These are phyloP conservation scores for Marasmius fiardii DNA, from an alignment of 1,284 basidiomycete species.

Conservation along the genomic window DNA sequence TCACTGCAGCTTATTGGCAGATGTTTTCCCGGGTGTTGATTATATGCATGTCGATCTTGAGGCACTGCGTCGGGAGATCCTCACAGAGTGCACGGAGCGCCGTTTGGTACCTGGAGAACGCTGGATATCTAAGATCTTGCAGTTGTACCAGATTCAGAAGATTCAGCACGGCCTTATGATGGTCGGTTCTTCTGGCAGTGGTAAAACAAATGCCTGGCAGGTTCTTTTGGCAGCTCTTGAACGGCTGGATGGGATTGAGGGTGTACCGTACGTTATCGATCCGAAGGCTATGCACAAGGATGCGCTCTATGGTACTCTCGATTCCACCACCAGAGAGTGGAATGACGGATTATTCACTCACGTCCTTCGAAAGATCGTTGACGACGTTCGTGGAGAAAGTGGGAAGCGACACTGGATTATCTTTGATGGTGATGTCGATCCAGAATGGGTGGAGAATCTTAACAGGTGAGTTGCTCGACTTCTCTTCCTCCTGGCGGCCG, in stretches of 20 bases:
- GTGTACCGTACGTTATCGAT: constrained; percentile 95
- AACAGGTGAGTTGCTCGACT: constrained; percentile 74
- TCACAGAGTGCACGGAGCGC: constrained; percentile 84
- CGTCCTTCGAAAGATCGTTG: constrained; percentile 95
- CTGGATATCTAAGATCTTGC: constrained; percentile 96
- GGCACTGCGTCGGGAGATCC: constrained; percentile 80
- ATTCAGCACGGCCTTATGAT: constrained; percentile 99
- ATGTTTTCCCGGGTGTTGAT: constrained; percentile 96
- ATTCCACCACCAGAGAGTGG: constrained; percentile 98
- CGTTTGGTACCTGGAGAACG: constrained; percentile 83
- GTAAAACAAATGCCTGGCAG: constrained; percentile 98
- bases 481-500: background rate
- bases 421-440: constrained; percentile 99
- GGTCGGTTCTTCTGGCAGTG: constrained; percentile 96
- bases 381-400: constrained; percentile 98
- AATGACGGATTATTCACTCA: constrained; percentile 99
- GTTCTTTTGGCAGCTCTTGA: constrained; percentile 91
- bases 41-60: constrained; percentile 90
- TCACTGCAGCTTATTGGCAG: constrained; percentile 75
- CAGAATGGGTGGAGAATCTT: constrained; percentile 99
- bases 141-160: constrained; percentile 99
- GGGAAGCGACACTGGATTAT: constrained; percentile 99
- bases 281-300: constrained; percentile 99
- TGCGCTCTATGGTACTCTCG: constrained; percentile 94
- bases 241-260: constrained; percentile 88